phyloP scores from a whole-genome alignment of 345 rosid species.

The Lepidium aucheri region DNA sequence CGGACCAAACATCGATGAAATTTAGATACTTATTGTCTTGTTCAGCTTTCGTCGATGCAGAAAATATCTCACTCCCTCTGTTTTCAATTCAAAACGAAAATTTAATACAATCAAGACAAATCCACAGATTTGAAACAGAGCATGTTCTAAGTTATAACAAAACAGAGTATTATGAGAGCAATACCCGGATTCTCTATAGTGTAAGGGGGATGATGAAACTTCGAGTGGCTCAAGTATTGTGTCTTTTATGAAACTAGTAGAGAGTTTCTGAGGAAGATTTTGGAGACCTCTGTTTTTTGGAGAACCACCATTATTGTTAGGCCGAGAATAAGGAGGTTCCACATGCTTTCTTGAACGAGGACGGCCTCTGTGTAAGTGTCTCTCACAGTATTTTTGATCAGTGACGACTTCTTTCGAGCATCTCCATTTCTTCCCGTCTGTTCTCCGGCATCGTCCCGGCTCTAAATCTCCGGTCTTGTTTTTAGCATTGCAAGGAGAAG shows the following conservation, averaged over 20 bases:
- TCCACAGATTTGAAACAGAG: not conserved
- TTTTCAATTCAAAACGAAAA: not conserved
- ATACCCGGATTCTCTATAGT: conserved; percentile 9
- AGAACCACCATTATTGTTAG: conserved; percentile 11
- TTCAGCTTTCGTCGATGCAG: not conserved
- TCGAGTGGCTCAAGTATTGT: not conserved
- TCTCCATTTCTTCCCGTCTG: conserved; percentile 91
- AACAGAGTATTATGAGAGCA: conserved; percentile 2
- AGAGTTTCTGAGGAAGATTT: not conserved
- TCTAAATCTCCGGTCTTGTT: conserved; percentile 39
- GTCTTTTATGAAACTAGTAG: not conserved
- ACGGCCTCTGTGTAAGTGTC: conserved; percentile 78
- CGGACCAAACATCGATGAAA: conserved; percentile 56
- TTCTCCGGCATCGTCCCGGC: conserved; percentile 79
- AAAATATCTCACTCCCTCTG: conserved; percentile 21
- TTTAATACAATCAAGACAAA: not conserved
- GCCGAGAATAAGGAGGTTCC: conserved; percentile 47
- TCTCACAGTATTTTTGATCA: conserved; percentile 77
- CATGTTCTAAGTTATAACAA: not conserved
- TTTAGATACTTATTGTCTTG: conserved; percentile 31
- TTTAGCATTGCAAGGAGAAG: conserved; percentile 23
- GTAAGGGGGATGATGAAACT: not conserved
- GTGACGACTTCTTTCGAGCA: conserved; percentile 74
- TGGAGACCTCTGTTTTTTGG: conserved; percentile 15
- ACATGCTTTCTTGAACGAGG: conserved; percentile 99